phyloP scores from a whole-genome alignment of 371 early-diverging fungal genomes.

The Apophysomyces sp. region DNA sequence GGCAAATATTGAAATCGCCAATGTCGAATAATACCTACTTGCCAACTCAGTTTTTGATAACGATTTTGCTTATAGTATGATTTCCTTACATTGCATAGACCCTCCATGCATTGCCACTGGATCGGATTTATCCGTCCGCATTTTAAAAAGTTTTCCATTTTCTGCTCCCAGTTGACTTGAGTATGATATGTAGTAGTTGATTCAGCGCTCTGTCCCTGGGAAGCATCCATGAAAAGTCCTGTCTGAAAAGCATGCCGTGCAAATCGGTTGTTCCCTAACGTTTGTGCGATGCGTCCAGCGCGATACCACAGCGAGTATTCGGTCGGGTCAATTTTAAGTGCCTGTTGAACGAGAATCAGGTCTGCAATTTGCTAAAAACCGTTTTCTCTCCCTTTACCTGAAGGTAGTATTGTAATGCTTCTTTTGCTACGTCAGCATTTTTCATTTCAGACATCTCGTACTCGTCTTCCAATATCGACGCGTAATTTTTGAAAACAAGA shows the following conservation, averaged over 20 bases:
- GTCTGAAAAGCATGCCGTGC: constrained; percentile 54
- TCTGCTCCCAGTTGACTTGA: not conserved
- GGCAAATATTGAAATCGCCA: constrained; percentile 52
- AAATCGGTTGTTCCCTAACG: constrained; percentile 35
- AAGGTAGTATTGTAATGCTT: constrained; percentile 50
- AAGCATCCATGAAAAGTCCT: constrained; percentile 28
- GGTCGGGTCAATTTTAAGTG: constrained; percentile 53
- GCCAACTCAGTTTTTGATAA: not conserved
- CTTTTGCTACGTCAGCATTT: constrained; percentile 21
- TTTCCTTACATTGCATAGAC: constrained; percentile 48
- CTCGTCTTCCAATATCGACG: constrained; percentile 50
- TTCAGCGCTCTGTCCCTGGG: constrained; percentile 4
- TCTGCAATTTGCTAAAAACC: not conserved
- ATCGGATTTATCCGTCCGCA: constrained; percentile 27
- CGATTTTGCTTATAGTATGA: not conserved
- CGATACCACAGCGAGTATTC: constrained; percentile 58
- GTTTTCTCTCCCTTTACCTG: constrained; percentile 31
- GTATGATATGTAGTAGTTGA: not conserved
- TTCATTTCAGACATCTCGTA: constrained; percentile 8
- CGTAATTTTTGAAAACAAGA: constrained; percentile 65
- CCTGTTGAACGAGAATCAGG: constrained; percentile 23
- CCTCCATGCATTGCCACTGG: constrained; percentile 61
- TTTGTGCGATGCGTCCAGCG: constrained; percentile 45
- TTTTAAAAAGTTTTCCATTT: constrained; percentile 8
- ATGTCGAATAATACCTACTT: constrained; percentile 56